Evolutionary conservation across 495 filamentous ascomycete genomes (phyloP).

Genomic region (Trichoderma reesei): DNA sequence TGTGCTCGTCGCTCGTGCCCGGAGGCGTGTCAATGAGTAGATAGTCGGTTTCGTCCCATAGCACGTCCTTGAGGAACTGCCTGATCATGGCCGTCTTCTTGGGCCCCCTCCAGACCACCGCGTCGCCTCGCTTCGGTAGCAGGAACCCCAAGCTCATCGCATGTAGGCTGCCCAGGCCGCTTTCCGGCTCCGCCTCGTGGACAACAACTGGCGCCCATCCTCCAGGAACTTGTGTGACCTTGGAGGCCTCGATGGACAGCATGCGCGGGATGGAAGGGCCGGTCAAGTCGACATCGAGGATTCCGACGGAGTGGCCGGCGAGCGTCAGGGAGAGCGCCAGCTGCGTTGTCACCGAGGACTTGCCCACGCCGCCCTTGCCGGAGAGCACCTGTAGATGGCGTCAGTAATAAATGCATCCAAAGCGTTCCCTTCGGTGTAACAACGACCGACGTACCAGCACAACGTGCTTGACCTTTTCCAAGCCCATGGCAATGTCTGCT

Average conservation of each 20-base stretch:
- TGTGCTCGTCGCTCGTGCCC: conserved; percentile 95
- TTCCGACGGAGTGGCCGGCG: conserved; percentile 75
- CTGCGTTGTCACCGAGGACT: conserved; percentile 93
- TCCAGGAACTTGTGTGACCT: conserved; percentile 77
- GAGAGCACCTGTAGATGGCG: conserved; percentile 59
- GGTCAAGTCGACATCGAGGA: conserved; percentile 93
- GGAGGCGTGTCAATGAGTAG: conserved; percentile 93
- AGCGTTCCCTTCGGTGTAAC: background rate
- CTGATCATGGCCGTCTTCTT: conserved; percentile 99
- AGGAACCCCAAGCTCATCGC: conserved; percentile 95
- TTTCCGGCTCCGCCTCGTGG: conserved; percentile 43
- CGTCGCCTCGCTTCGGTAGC: conserved; percentile 69
- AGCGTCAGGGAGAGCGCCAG: conserved; percentile 84
- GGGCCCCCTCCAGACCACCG: conserved; percentile 92
- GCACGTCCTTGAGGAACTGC: conserved; percentile 85
- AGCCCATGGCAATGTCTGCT: conserved; percentile 37
- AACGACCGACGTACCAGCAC: conserved; percentile 37
- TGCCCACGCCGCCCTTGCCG: conserved; percentile 95
- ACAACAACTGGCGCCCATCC: conserved; percentile 87
- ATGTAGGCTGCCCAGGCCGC: conserved; percentile 54
- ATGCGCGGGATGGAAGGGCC: conserved; percentile 93
- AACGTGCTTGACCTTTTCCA: conserved; percentile 50
- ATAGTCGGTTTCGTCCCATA: conserved; percentile 83
- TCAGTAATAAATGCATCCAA: background rate
- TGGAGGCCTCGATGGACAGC: conserved; percentile 77